These are phyloP conservation scores for Trametes cinnabarina DNA, from an alignment of 768 basidiomycete species.

Conservation along the genomic window DNA sequence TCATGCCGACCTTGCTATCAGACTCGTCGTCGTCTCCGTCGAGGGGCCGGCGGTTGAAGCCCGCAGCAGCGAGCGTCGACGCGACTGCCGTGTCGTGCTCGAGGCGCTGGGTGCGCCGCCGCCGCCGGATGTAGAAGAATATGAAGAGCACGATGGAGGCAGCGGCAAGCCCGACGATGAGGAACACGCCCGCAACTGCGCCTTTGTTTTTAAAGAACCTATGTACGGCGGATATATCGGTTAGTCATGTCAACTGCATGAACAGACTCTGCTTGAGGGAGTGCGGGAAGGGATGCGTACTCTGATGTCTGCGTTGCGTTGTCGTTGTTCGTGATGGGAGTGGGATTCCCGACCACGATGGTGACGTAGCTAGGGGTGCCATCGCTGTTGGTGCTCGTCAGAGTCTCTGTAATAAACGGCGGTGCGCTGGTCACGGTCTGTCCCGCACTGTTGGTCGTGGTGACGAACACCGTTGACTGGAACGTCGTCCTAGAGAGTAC, in stretches of 20 bases:
- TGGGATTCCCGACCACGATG: slow-evolving; percentile 65
- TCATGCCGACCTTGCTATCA: slow-evolving; percentile 13
- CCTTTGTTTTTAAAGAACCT: slow-evolving; percentile 89
- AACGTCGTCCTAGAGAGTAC: slow-evolving; percentile 48
- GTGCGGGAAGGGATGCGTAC: slow-evolving; percentile 41
- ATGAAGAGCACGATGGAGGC: slow-evolving; percentile 68
- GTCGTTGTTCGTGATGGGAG: slow-evolving; percentile 45
- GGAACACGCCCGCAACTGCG: slow-evolving; percentile 89
- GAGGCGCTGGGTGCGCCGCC: slow-evolving; percentile 55
- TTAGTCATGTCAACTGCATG: not conserved
- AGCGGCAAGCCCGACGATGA: slow-evolving; percentile 80
- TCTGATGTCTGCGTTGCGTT: slow-evolving; percentile 43
- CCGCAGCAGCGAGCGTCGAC: slow-evolving; percentile 70
- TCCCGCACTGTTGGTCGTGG: slow-evolving; percentile 60
- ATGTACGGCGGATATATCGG: slow-evolving; percentile 1
- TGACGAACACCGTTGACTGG: slow-evolving; percentile 50
- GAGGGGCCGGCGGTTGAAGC: slow-evolving; percentile 63
- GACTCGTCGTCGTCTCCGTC: slow-evolving; percentile 61
- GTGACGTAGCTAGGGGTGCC: slow-evolving; percentile 61
- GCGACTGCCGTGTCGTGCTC: slow-evolving; percentile 72
- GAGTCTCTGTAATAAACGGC: slow-evolving; percentile 52
- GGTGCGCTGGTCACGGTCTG: slow-evolving; percentile 50
- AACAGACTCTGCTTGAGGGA: not conserved
- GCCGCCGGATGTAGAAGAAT: slow-evolving; percentile 66
- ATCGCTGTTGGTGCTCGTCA: slow-evolving; percentile 52